A percentile compares a stretch with the other conserved stretches of the same genome.
phyloP scores from a whole-genome alignment of 2,329 filamentous ascomycete species.

The Trichoderma lentiforme region DNA sequence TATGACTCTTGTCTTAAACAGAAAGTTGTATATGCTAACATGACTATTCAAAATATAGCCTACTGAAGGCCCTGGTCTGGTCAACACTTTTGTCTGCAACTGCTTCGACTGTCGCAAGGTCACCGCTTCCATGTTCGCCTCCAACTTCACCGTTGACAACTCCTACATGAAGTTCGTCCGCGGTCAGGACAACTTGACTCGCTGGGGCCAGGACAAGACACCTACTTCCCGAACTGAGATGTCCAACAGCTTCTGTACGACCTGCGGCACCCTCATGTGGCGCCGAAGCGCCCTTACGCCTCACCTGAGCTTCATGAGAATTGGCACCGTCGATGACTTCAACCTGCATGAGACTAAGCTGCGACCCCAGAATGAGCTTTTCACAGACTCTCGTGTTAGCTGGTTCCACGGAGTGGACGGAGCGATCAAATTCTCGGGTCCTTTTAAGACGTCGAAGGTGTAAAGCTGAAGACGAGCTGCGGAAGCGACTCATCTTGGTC shows the following conservation, averaged over 20 bases:
- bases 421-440: neutral
- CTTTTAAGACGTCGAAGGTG: neutral
- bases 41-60: neutral
- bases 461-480: neutral
- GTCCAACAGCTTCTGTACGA: constrained; percentile 7
- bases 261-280: constrained; percentile 14
- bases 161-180: constrained; percentile 1
- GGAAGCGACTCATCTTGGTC: neutral
- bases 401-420: constrained; percentile 13
- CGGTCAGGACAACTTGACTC: neutral
- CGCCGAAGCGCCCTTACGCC: neutral
- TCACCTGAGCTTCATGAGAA: neutral
- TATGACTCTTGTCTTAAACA: neutral
- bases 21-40: neutral
- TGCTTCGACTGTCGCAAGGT: constrained; percentile 13
- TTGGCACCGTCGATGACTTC: constrained; percentile 13
- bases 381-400: neutral
- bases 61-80: neutral
- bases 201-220: constrained; percentile 3
- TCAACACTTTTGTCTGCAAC: constrained; percentile 14
- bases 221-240: neutral
- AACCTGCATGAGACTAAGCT: constrained; percentile 5
- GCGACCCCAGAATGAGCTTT: neutral
- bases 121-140: constrained; percentile 13
- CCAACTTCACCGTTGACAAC: constrained; percentile 12